Conservation (phyloP, 805 yeast genomes). For the Metschnikowia lunata region DNA sequence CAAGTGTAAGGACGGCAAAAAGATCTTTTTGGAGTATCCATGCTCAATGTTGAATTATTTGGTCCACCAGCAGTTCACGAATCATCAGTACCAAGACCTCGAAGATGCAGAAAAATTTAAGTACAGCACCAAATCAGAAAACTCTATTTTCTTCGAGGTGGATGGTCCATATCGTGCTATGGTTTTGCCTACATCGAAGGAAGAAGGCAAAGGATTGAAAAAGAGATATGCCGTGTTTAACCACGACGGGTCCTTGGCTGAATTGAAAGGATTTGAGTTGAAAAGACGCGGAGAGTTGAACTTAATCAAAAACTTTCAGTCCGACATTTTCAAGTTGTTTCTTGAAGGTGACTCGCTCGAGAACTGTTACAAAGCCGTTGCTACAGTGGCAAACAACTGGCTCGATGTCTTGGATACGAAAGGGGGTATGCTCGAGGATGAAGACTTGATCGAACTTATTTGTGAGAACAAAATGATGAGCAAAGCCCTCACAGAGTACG, state of each 20-base stretch:
- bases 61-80: conserved; percentile 88
- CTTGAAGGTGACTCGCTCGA: conserved; percentile 79
- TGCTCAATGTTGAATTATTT: conserved; percentile 93
- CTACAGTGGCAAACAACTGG: conserved; percentile 93
- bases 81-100: conserved; percentile 88
- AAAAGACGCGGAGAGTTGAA: conserved; percentile 96
- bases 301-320: conserved; percentile 88
- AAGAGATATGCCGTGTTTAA: conserved; percentile 97
- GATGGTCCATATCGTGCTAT: conserved; percentile 98
- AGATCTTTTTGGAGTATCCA: conserved; percentile 77
- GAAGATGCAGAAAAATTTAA: conserved; percentile 62
- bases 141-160: conserved; percentile 94
- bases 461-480: conserved; percentile 97
- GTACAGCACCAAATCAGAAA: conserved; percentile 79
- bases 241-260: conserved; percentile 90
- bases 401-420: conserved; percentile 84
- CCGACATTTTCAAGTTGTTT: conserved; percentile 88
- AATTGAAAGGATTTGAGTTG: conserved; percentile 92
- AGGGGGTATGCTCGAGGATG: conserved; percentile 86
- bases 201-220: conserved; percentile 94
- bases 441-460: conserved; percentile 88
- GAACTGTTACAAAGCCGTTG: conserved; percentile 82
- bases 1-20: conserved; percentile 71
- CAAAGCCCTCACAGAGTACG: conserved; percentile 84
- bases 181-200: conserved; percentile 95